Evolutionary conservation across 2,329 filamentous ascomycete species (phyloP).

Genomic region (Cladosporium sp.): DNA sequence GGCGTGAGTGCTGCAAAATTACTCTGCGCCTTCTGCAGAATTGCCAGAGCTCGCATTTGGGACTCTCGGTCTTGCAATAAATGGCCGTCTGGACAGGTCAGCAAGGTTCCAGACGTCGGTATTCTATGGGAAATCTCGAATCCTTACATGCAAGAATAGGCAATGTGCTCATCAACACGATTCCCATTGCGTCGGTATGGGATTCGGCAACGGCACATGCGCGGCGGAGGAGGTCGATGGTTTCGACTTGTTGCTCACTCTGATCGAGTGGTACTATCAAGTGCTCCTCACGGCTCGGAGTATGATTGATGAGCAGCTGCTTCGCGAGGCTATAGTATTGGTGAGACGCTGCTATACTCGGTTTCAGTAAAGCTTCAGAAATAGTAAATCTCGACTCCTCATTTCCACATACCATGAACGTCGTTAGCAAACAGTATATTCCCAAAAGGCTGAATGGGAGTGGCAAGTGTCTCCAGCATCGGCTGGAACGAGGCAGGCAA

Average conservation of each 20-base stretch:
- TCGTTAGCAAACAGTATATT: not conserved
- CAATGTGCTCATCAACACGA: conserved; percentile 7
- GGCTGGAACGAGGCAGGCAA: not conserved
- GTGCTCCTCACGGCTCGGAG: not conserved
- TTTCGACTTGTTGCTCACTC: not conserved
- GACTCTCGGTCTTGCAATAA: not conserved
- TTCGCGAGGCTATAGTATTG: not conserved
- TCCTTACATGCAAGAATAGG: not conserved
- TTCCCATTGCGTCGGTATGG: not conserved
- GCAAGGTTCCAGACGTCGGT: not conserved
- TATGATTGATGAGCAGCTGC: not conserved
- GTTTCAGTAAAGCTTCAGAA: not conserved
- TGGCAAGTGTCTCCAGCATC: not conserved
- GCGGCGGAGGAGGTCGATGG: conserved; percentile 3
- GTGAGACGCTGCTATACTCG: not conserved
- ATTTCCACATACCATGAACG: not conserved
- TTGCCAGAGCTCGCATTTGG: not conserved
- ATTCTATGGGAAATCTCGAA: not conserved
- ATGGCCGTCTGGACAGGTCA: not conserved
- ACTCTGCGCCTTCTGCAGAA: not conserved
- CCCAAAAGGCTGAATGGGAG: not conserved
- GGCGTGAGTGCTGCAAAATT: not conserved
- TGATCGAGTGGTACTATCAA: not conserved
- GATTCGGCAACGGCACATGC: conserved; percentile 1
- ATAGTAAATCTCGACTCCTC: not conserved